Evolutionary conservation across 2,329 filamentous ascomycete genomes (phyloP).

Genomic region (Arthrobotrys pseudoclavata): DNA sequence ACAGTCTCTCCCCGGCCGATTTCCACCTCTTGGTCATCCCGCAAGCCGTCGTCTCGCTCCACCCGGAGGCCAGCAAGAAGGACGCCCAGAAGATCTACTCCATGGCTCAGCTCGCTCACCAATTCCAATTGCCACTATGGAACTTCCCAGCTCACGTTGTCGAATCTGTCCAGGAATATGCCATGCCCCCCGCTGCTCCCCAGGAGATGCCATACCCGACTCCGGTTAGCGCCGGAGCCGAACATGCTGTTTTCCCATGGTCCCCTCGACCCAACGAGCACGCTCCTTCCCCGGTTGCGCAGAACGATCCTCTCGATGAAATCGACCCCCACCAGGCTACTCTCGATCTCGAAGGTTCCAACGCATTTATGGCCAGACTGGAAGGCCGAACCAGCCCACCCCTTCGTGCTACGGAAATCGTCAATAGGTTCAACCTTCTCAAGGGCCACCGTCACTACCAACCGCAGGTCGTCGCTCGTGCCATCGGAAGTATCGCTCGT

Average conservation of each 20-base stretch:
- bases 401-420: constrained; percentile 58
- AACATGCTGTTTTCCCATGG: constrained; percentile 80
- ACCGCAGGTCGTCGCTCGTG: constrained; percentile 57
- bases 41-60: constrained; percentile 61
- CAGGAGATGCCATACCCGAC: constrained; percentile 67
- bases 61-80: constrained; percentile 59
- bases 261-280: constrained; percentile 86
- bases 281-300: constrained; percentile 69
- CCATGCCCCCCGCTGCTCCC: constrained; percentile 62
- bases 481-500: constrained; percentile 58
- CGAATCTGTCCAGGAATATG: constrained; percentile 68
- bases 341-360: constrained; percentile 55
- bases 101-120: constrained; percentile 72
- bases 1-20: constrained; percentile 61
- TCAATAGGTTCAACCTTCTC: constrained; percentile 58
- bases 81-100: constrained; percentile 64
- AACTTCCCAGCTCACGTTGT: constrained; percentile 60
- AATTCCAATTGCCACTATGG: constrained; percentile 70
- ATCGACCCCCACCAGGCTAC: constrained; percentile 64
- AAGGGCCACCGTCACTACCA: constrained; percentile 59
- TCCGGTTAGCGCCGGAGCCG: constrained; percentile 73
- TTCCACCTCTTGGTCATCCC: constrained; percentile 62
- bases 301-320: constrained; percentile 79
- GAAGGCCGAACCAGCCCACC: constrained; percentile 58
- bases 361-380: constrained; percentile 57